Conservation (phyloP, 2,329 filamentous ascomycete genomes). For the Ascochyta fabae region DNA sequence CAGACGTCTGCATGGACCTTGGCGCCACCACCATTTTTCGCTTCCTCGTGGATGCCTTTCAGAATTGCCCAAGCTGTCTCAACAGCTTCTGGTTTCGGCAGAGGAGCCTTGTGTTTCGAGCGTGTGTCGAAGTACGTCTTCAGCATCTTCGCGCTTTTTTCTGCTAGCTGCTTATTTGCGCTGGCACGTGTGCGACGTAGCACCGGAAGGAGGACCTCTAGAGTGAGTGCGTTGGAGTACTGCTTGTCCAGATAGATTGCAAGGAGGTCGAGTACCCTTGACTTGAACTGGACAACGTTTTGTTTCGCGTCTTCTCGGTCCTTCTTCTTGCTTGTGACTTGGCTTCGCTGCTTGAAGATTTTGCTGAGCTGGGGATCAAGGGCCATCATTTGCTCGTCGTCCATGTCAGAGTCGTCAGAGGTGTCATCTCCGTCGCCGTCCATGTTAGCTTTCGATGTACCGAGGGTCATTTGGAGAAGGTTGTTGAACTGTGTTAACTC, state of each 20-base stretch:
- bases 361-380: conserved; percentile 82
- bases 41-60: conserved; percentile 71
- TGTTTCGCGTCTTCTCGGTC: conserved; percentile 87
- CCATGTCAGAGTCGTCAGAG: conserved; percentile 78
- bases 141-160: conserved; percentile 75
- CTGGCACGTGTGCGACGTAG: conserved; percentile 79
- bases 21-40: conserved; percentile 66
- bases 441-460: conserved; percentile 64
- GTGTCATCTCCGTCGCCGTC: conserved; percentile 67
- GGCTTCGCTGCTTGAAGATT: conserved; percentile 80
- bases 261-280: conserved; percentile 86
- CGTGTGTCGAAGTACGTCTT: conserved; percentile 73
- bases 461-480: conserved; percentile 78
- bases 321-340: conserved; percentile 73
- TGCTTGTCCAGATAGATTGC: conserved; percentile 84
- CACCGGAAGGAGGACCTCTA: conserved; percentile 76
- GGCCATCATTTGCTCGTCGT: conserved; percentile 93
- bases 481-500: conserved; percentile 71
- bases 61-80: conserved; percentile 65
- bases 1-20: conserved; percentile 76
- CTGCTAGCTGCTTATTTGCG: conserved; percentile 74
- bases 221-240: conserved; percentile 69
- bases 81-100: conserved; percentile 52
- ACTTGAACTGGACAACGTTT: conserved; percentile 92
- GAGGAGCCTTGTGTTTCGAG: conserved; percentile 54